Evolutionary conservation across 768 basidiomycete genomes (phyloP).

Genomic region (Tulasnella sp.): DNA sequence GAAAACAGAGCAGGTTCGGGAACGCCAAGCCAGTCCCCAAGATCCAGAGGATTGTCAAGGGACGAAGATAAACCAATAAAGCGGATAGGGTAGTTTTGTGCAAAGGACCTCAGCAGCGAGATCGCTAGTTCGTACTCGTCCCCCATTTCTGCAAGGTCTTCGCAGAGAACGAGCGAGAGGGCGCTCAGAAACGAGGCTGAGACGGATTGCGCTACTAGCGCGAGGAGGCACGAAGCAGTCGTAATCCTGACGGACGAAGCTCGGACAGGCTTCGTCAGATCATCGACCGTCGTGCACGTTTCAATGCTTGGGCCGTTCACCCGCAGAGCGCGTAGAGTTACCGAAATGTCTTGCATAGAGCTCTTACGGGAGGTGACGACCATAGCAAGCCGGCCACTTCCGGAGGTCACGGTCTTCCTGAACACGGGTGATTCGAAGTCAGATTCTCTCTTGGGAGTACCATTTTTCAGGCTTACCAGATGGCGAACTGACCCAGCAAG

Average conservation of each 20-base stretch:
- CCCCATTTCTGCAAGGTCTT: slow-evolving; percentile 81
- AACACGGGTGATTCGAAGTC: not conserved
- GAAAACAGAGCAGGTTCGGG: slow-evolving; percentile 59
- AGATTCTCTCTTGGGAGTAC: not conserved
- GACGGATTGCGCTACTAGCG: slow-evolving; percentile 22
- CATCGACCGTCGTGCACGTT: slow-evolving; percentile 32
- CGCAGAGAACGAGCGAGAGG: slow-evolving; percentile 70
- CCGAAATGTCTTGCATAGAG: slow-evolving; percentile 51
- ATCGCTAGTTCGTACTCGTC: slow-evolving; percentile 75
- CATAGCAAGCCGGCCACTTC: slow-evolving; percentile 48
- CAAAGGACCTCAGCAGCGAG: slow-evolving; percentile 64
- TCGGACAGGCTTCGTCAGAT: slow-evolving; percentile 36
- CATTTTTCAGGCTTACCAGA: slow-evolving; percentile 56
- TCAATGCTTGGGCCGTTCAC: slow-evolving; percentile 43
- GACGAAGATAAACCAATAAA: slow-evolving; percentile 75
- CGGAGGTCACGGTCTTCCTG: slow-evolving; percentile 5
- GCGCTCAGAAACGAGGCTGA: slow-evolving; percentile 36
- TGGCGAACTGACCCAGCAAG: slow-evolving; percentile 59
- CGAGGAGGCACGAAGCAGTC: slow-evolving; percentile 52
- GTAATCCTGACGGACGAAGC: slow-evolving; percentile 49
- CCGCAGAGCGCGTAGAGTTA: slow-evolving; percentile 40
- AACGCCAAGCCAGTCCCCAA: slow-evolving; percentile 81
- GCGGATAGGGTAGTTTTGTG: slow-evolving; percentile 60
- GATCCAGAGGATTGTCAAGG: slow-evolving; percentile 71
- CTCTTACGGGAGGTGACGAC: slow-evolving; percentile 60